Evolutionary conservation across 192 early-diverging fungal genomes (phyloP).

Genomic region (Entomortierella chlamydospora): DNA sequence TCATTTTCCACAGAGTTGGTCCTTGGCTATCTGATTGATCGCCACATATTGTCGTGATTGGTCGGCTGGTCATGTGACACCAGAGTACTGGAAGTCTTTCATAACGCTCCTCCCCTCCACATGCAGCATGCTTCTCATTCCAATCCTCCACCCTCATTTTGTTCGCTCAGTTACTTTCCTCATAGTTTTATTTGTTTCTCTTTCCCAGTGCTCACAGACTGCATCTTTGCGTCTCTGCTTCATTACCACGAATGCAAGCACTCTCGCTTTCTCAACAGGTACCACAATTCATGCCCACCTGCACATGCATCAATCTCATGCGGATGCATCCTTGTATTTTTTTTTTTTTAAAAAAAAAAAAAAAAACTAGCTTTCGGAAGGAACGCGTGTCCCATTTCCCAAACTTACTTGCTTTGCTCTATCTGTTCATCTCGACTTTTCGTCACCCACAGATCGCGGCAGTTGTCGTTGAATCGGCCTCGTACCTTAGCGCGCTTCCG

Average conservation of each 20-base stretch:
- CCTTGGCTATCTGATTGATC: too few species aligned
- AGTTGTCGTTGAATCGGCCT: conserved; percentile 36
- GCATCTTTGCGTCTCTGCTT: background rate
- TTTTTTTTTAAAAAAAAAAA: too few species aligned
- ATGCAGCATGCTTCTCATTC: too few species aligned
- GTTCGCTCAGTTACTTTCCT: too few species aligned
- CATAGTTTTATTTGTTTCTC: background rate
- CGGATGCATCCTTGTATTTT: too few species aligned
- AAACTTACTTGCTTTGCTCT: background rate
- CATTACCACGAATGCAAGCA: conserved; percentile 33
- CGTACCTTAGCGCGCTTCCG: conserved; percentile 29
- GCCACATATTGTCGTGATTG: too few species aligned
- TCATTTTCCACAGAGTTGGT: too few species aligned
- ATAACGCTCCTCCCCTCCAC: too few species aligned
- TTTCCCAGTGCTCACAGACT: background rate
- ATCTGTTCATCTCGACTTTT: background rate
- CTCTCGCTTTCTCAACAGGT: conserved; percentile 45
- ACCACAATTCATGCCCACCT: background rate
- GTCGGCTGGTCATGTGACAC: too few species aligned
- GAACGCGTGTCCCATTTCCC: background rate
- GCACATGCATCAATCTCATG: background rate
- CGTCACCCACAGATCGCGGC: conserved; percentile 17
- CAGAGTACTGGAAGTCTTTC: too few species aligned
- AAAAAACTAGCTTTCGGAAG: background rate
- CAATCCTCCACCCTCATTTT: too few species aligned